Percentiles rank a stretch among this genome's conserved stretches.
phyloP scores from a whole-genome alignment of 2,329 filamentous ascomycete genomes.

The Didymella arachidicola region DNA sequence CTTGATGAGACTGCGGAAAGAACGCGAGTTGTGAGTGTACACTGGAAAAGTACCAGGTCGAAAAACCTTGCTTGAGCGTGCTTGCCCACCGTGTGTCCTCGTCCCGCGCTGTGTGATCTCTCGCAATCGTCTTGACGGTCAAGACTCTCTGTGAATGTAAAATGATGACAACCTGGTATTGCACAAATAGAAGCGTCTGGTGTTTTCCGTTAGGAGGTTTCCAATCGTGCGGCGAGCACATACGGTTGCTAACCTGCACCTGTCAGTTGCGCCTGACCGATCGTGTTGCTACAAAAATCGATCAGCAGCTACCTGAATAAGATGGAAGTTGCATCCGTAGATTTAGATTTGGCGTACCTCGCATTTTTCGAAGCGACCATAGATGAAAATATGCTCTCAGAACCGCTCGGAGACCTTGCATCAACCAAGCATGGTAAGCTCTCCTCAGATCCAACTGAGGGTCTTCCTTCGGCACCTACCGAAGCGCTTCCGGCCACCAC shows the following conservation, averaged over 20 bases:
- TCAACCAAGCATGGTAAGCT: too few species aligned
- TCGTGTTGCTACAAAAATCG: background rate
- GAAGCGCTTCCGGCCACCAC: background rate
- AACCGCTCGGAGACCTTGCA: background rate
- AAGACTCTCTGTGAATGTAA: background rate
- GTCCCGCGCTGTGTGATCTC: background rate
- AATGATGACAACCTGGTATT: background rate
- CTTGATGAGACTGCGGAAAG: background rate
- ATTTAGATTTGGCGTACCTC: background rate
- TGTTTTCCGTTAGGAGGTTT: background rate
- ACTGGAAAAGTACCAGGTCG: background rate
- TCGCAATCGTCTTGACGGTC: background rate
- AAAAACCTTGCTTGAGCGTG: background rate
- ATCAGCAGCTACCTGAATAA: background rate
- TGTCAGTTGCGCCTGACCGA: background rate
- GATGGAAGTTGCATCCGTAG: background rate
- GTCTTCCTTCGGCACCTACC: background rate
- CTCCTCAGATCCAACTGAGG: background rate
- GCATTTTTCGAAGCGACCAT: background rate
- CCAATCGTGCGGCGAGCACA: background rate
- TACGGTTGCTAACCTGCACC: background rate
- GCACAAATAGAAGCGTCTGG: background rate
- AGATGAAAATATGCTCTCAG: background rate
- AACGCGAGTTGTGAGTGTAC: background rate
- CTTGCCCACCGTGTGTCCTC: background rate